A percentile compares a stretch with the other conserved stretches of the same genome.
Evolutionary conservation across 2,329 filamentous ascomycete genomes (phyloP).

Genomic region (Onygenales sp.): DNA sequence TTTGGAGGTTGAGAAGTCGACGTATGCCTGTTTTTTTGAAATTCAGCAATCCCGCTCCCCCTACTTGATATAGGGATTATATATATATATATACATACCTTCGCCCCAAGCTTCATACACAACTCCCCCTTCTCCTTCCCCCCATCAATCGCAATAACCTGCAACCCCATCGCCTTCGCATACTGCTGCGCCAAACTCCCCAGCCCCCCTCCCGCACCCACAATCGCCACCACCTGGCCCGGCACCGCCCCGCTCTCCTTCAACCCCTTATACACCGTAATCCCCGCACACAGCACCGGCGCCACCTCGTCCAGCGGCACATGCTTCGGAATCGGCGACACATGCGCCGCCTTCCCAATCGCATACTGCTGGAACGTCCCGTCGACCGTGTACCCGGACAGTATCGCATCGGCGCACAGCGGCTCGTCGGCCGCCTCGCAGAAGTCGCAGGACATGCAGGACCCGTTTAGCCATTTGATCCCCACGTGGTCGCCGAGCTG

Average conservation of each 20-base stretch:
- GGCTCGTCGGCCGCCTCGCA: conserved; percentile 75
- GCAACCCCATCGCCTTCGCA: conserved; percentile 80
- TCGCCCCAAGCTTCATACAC: conserved; percentile 57
- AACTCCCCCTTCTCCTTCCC: conserved; percentile 71
- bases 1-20: conserved; percentile 70
- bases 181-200: conserved; percentile 77
- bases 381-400: conserved; percentile 89
- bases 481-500: conserved; percentile 77
- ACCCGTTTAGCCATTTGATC: conserved; percentile 87
- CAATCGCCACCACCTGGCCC: conserved; percentile 72
- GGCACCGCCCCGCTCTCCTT: conserved; percentile 70
- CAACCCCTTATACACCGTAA: conserved; percentile 85
- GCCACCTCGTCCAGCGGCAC: conserved; percentile 66
- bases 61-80: too few species aligned
- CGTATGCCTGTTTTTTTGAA: conserved; percentile 42
- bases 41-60: too few species aligned
- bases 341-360: conserved; percentile 76
- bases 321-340: conserved; percentile 71
- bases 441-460: conserved; percentile 74
- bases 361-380: conserved; percentile 90
- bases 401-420: conserved; percentile 62
- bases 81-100: conserved; percentile 19
- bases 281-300: conserved; percentile 73
- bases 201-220: conserved; percentile 77
- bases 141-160: conserved; percentile 70